Evolutionary conservation across 257 asterid species (phyloP), one percentile per base, ranked within the genome.

Genomic region (Fraxinus cuspidata): DNA sequence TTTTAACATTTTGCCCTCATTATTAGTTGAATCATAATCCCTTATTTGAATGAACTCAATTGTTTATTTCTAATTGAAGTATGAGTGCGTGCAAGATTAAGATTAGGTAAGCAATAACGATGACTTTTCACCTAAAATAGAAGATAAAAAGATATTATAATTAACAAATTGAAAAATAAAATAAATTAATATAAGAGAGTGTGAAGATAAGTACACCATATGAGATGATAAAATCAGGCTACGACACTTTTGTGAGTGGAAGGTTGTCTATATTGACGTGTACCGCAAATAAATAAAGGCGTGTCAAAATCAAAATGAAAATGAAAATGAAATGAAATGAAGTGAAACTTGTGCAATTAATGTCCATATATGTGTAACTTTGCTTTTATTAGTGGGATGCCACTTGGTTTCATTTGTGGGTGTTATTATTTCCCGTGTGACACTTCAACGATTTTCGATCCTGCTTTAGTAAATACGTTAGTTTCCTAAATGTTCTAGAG

Each of bases 351-450:
- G n/a, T 38, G n/a, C 13, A 32, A 13, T 38, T 29, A 4, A 18
- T 3, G 38, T 21, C 65, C 40, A 70, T 56, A 21, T 8, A 23
- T 58, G 25, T 5, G n/a, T 72, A 4, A 79, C 81, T 79, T 79
- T 68, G 65, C 0, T 35, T 63, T 35, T 27, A 21, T 80, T 74
- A 68, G 80, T 68, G 84, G 75, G 72, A 15, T 32, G 68, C 66
- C 74, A 67, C 75, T 75, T 63, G 35, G 35, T 12, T 65, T 51
- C 81, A 31, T 73, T 11, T 72, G 71, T 78, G 85, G 85, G 31
- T 67, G 42, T 68, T 72, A 78, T 66, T 78, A 80, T 63, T 81
- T 69, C 71, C 73, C 69, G 31, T 10, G 35, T 63, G 19, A 63
- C 69, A 10, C 69, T 29, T 27, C 31, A 3, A 25, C 29, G 10